Conservation (phyloP, 306 rosid species). For the Trichosanthes truncata region DNA sequence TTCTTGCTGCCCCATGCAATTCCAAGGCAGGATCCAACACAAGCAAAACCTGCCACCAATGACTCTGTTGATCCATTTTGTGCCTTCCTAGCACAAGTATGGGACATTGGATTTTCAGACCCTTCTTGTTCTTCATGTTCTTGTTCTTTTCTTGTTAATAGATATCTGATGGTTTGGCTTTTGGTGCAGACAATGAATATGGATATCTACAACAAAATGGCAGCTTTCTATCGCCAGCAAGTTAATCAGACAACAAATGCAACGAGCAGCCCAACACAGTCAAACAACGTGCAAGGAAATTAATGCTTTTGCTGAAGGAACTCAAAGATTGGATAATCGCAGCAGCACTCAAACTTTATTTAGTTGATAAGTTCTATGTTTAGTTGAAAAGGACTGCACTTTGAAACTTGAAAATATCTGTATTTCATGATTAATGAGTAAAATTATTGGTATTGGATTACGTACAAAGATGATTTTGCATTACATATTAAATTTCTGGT, state of each 20-base stretch:
- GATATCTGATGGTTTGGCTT: background rate
- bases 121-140: background rate
- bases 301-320: conserved; percentile 4
- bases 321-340: background rate
- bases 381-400: background rate
- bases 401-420: background rate
- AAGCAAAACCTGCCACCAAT: conserved; percentile 22
- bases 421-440: background rate
- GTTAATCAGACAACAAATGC: conserved; percentile 22
- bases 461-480: background rate
- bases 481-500: background rate
- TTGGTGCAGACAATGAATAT: conserved; percentile 33
- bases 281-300: conserved; percentile 18
- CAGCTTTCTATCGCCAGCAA: conserved; percentile 30
- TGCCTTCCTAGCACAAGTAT: conserved; percentile 27
- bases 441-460: background rate
- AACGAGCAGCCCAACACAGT: conserved; percentile 17
- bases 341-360: background rate
- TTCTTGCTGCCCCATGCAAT: conserved; percentile 26
- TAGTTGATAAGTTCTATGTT: background rate
- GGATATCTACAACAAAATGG: conserved; percentile 38
- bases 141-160: background rate
- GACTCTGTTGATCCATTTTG: conserved; percentile 23
- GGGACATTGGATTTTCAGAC: background rate
- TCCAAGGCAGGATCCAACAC: conserved; percentile 19